Conservation (phyloP, 2,329 filamentous ascomycete species). For the Whalleya microplaca region DNA sequence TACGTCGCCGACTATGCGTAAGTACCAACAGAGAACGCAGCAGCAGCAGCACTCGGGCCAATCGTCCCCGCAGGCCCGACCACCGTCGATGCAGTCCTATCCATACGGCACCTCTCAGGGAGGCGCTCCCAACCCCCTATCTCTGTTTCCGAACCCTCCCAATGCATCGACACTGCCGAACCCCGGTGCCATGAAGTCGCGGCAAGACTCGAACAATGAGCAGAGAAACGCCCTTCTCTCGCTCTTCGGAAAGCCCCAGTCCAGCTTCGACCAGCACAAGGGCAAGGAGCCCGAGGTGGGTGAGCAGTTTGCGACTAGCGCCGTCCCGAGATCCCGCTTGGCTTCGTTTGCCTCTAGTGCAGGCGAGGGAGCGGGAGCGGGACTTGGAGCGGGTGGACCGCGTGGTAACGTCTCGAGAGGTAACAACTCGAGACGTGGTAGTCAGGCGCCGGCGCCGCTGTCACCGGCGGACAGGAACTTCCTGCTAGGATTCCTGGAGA, state of each 20-base stretch:
- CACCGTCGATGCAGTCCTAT: conserved; percentile 24
- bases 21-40: conserved; percentile 22
- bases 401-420: too few relatives aligned
- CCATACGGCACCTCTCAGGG: conserved; percentile 27
- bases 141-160: conserved; percentile 33
- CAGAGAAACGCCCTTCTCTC: conserved; percentile 58
- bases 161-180: conserved; percentile 34
- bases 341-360: conserved; percentile 49
- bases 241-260: conserved; percentile 60
- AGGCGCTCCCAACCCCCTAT: conserved; percentile 28
- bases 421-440: conserved; percentile 44
- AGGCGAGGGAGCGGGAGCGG: conserved; percentile 40
- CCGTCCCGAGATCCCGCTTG: conserved; percentile 42
- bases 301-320: conserved; percentile 27
- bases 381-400: too few relatives aligned
- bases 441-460: conserved; percentile 58
- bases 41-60: conserved; percentile 24
- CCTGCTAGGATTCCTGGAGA: conserved; percentile 73
- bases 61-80: conserved; percentile 19
- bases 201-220: conserved; percentile 43
- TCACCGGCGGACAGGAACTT: conserved; percentile 77
- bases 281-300: conserved; percentile 36
- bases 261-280: conserved; percentile 33
- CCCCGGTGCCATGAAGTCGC: conserved; percentile 35
- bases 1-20: conserved; percentile 26